A percentile compares a stretch with the other conserved stretches of the same genome.
These are phyloP conservation scores for Cryomyces minteri DNA, from an alignment of 495 filamentous ascomycete genomes.

Conservation along the genomic window DNA sequence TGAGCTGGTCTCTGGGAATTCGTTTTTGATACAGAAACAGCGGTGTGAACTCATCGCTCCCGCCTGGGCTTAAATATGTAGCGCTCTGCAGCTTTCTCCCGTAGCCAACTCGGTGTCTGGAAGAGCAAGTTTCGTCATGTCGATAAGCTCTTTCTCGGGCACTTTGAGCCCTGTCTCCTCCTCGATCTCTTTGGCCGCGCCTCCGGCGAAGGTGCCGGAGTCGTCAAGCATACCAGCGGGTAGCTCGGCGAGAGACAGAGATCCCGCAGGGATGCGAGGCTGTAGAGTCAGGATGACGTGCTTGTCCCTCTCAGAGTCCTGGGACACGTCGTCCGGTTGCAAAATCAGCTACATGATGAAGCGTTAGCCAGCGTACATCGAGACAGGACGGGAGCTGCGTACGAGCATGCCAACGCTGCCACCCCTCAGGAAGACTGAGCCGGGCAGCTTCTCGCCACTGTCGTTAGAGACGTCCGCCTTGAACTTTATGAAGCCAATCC, in stretches of 20 bases:
- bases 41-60: constrained; percentile 69
- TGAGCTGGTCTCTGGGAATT: constrained; percentile 41
- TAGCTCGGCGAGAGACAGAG: constrained; percentile 57
- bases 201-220: constrained; percentile 52
- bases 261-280: constrained; percentile 62
- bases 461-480: constrained; percentile 44
- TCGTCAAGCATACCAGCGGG: constrained; percentile 86
- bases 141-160: constrained; percentile 35
- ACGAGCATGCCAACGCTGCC: constrained; percentile 72
- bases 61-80: constrained; percentile 62
- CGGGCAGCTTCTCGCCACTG: constrained; percentile 47
- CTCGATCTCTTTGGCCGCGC: constrained; percentile 63
- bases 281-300: constrained; percentile 67
- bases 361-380: not conserved
- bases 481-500: constrained; percentile 67
- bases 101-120: constrained; percentile 12
- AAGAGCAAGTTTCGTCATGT: constrained; percentile 46
- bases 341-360: constrained; percentile 33
- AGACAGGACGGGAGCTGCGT: constrained; percentile 4
- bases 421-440: constrained; percentile 62
- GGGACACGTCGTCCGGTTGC: constrained; percentile 44
- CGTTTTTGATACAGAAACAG: constrained; percentile 57
- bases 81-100: constrained; percentile 37
- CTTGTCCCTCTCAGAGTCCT: constrained; percentile 32
- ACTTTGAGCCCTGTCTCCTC: constrained; percentile 46